Evolutionary conservation across 2,329 filamentous ascomycete genomes (phyloP).

Genomic region (Verticillium nonalfalfae): DNA sequence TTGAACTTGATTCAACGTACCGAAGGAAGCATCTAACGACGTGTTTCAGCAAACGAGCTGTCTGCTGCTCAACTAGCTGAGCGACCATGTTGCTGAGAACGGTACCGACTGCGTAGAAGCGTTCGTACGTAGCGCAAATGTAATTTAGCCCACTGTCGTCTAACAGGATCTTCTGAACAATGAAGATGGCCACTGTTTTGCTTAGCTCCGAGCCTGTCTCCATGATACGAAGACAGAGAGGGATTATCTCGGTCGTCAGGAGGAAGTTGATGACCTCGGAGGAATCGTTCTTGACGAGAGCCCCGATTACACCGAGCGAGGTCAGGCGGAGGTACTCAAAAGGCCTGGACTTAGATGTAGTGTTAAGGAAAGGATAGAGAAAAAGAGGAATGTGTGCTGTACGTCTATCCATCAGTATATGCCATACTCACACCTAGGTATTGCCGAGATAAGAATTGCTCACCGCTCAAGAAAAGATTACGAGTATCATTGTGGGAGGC

Average conservation of each 20-base stretch:
- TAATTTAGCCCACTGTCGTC: slow-evolving; percentile 97
- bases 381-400: slow-evolving; percentile 94
- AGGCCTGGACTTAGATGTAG: slow-evolving; percentile 93
- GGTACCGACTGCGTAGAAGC: slow-evolving; percentile 96
- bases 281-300: slow-evolving; percentile 97
- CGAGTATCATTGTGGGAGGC: slow-evolving; percentile 96
- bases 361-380: slow-evolving; percentile 97
- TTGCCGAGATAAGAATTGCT: slow-evolving; percentile 14
- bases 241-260: slow-evolving; percentile 96
- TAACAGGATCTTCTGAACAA: slow-evolving; percentile 96
- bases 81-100: slow-evolving; percentile 98
- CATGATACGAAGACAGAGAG: slow-evolving; percentile 96
- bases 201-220: slow-evolving; percentile 96
- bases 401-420: neutral
- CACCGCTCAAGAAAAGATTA: slow-evolving; percentile 88
- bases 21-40: slow-evolving; percentile 95
- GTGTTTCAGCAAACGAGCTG: slow-evolving; percentile 90
- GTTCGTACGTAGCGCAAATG: slow-evolving; percentile 97
- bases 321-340: slow-evolving; percentile 97
- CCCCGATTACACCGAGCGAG: slow-evolving; percentile 92
- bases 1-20: slow-evolving; percentile 41
- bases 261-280: slow-evolving; percentile 99
- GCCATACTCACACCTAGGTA: neutral
- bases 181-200: slow-evolving; percentile 99
- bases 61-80: slow-evolving; percentile 95